Evolutionary conservation across 352 stramenopile species (phyloP).

Genomic region (Phytophthora sp.): DNA sequence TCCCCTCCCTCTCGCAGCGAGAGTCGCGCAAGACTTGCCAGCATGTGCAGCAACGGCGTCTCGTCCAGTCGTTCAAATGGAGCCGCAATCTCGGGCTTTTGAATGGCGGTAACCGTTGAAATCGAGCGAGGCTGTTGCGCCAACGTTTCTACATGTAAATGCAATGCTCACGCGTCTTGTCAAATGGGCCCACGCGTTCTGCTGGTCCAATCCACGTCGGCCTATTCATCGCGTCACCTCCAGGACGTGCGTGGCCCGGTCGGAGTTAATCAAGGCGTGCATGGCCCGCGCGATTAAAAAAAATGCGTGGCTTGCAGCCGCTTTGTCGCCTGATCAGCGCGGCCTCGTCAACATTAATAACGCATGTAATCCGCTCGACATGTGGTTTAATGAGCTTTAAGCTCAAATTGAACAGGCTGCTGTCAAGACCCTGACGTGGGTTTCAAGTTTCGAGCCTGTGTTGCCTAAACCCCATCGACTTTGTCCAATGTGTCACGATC

Average conservation of each 20-base stretch:
- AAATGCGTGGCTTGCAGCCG: constrained; percentile 20
- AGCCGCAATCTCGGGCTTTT: no score
- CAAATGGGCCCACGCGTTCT: not conserved
- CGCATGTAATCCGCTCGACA: constrained; percentile 20
- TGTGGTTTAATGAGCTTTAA: not conserved
- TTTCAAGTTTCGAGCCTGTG: not conserved
- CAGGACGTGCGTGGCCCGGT: constrained; percentile 11
- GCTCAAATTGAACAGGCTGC: constrained; percentile 5
- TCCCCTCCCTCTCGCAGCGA: no score
- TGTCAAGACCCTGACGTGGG: not conserved
- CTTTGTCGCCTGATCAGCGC: no score
- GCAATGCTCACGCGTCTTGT: constrained; percentile 7
- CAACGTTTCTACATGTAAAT: constrained; percentile 10
- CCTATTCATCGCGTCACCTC: constrained; percentile 28
- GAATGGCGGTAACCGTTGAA: no score
- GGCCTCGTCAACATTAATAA: no score
- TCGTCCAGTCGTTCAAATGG: not conserved
- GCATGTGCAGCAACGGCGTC: not conserved
- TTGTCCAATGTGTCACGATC: constrained; percentile 15
- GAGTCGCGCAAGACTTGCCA: not conserved
- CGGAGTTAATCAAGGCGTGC: constrained; percentile 27
- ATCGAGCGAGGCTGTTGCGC: no score
- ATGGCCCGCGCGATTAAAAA: constrained; percentile 10
- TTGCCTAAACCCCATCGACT: not conserved
- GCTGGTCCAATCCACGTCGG: constrained; percentile 18